Base-by-base conservation (phyloP, 2,329 filamentous ascomycete species). In the Penicillium sp. region DNA sequence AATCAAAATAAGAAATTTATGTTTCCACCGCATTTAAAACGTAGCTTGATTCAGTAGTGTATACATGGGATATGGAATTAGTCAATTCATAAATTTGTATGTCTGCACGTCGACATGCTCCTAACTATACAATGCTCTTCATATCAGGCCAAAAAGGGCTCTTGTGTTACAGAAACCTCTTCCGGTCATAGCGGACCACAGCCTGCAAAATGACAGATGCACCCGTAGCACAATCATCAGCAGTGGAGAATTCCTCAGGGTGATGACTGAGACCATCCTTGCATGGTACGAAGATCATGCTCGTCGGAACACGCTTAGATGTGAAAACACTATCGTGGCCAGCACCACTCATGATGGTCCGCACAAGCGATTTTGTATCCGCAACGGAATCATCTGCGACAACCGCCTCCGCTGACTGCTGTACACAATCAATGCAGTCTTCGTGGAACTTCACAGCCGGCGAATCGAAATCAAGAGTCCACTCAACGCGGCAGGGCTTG, bases 201-300 rank as follows among this genome's bases (percentile, higher is more conserved):
- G 69, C 64, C 47, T 72, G 70, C 53, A 72, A 47, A 35, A 74
- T 69, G 16, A 74, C 71, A 18, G 72, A 73, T 36, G 82, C 79
- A 10, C 83, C 82, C 41, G 79, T 76, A 4, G 78, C 76, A 63
- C 83, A 87, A 64, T 87, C 83, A 43, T 84, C 82, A 0, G 79
- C 77, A 39, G 78, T 80, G 35, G 81, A 82, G 62, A 83, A 87
- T 64, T 87, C 85, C 41, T 81, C 77, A 2, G 85, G 84, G 62
- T 86, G 81, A 65, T 87, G 85, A 62, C 82, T 85, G 18, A 87
- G 72, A 1, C 85, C 85, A 61, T 85, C 80, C 64, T 77, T 80
- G 58, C 83, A 86, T 4, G 84, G 84, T 16, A 86, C 81, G 61
- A 88, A 88, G 27, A 87, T 84, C 84, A 88, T 87, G 40, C 81